phyloP scores from a whole-genome alignment of 1,139 yeast genomes.

The Candida sojae region DNA sequence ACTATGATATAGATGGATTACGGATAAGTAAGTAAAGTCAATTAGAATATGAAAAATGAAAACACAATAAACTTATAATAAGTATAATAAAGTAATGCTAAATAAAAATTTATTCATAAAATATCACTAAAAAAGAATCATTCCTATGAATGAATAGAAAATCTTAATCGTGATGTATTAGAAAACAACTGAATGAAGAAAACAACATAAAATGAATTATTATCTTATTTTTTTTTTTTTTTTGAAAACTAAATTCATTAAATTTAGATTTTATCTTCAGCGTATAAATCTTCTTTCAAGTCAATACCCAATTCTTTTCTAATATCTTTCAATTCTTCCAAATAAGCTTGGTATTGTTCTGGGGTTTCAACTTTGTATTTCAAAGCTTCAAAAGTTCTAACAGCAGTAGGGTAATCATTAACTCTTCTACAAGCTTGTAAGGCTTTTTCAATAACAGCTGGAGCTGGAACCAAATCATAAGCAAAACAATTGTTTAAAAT shows the following conservation, averaged over 20 bases:
- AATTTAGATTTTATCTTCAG: constrained; percentile 20
- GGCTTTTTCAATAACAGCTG: constrained; percentile 93
- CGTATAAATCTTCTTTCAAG: constrained; percentile 84
- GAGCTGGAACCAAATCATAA: constrained; percentile 98
- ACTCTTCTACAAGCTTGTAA: constrained; percentile 98
- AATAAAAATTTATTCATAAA: background rate
- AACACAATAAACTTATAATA: background rate
- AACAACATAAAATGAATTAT: background rate
- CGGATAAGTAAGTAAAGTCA: too few species aligned
- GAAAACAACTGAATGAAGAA: background rate
- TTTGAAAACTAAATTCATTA: background rate
- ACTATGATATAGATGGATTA: too few species aligned
- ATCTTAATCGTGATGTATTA: too few species aligned
- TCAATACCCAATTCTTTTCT: constrained; percentile 94
- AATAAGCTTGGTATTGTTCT: constrained; percentile 92
- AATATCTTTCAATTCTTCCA: constrained; percentile 89
- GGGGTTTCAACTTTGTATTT: constrained; percentile 94
- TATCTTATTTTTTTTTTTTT: too few species aligned
- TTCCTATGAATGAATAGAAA: too few species aligned
- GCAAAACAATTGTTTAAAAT: constrained; percentile 93
- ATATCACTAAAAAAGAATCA: background rate
- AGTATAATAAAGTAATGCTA: background rate
- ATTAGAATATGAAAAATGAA: background rate
- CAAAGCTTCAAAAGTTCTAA: constrained; percentile 94
- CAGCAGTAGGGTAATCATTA: constrained; percentile 97